phyloP scores from a whole-genome alignment of 2,329 filamentous ascomycete species.

The Aspergillus sp. region DNA sequence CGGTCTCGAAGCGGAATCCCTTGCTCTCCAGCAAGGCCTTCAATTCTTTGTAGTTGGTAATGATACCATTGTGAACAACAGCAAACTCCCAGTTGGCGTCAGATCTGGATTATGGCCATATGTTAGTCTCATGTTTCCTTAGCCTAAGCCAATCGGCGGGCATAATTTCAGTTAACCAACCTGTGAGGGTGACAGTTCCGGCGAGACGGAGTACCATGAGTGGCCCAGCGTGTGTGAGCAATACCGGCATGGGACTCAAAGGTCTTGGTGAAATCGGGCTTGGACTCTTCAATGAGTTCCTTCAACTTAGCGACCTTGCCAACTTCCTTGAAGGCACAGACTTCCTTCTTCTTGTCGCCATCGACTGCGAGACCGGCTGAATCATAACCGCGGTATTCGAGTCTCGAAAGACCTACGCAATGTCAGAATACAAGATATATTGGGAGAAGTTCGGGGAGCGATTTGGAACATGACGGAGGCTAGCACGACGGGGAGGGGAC shows the following conservation, averaged over 20 bases:
- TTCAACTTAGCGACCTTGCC: constrained; percentile 98
- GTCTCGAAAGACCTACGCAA: constrained; percentile 76
- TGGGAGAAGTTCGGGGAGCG: background rate
- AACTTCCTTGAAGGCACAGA: constrained; percentile 97
- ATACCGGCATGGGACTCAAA: constrained; percentile 99
- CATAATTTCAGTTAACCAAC: constrained; percentile 54
- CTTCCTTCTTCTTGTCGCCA: constrained; percentile 98
- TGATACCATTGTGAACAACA: constrained; percentile 99
- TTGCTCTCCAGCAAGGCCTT: constrained; percentile 90
- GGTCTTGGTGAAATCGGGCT: constrained; percentile 84
- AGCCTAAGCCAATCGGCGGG: too few relatives aligned
- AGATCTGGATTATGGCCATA: constrained; percentile 59
- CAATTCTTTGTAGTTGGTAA: constrained; percentile 99
- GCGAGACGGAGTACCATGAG: constrained; percentile 90
- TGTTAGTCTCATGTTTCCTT: background rate
- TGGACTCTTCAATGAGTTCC: constrained; percentile 81
- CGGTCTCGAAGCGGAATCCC: constrained; percentile 98
- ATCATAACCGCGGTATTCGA: constrained; percentile 99
- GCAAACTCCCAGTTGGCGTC: constrained; percentile 95
- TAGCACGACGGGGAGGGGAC: constrained; percentile 34
- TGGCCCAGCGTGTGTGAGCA: constrained; percentile 98
- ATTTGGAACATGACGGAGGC: background rate
- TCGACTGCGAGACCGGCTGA: constrained; percentile 94
- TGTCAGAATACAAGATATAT: background rate
- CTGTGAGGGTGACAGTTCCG: constrained; percentile 98